A percentile compares a stretch with the other conserved stretches of the same genome.
Conservation (phyloP, 352 stramenopile genomes). For the Globisporangium carolinianum region DNA sequence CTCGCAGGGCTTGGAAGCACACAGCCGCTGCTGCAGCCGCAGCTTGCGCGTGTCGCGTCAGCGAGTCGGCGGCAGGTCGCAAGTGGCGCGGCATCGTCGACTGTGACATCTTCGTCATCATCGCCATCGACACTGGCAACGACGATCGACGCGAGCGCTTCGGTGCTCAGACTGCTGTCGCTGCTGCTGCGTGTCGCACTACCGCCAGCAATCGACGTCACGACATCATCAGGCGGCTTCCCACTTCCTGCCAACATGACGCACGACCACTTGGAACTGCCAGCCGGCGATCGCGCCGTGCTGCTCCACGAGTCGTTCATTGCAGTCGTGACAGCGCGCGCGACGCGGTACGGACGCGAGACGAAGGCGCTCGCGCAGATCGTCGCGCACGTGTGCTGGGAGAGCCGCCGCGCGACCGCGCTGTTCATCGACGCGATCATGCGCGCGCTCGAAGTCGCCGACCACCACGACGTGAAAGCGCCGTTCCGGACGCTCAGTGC, state of each 20-base stretch:
- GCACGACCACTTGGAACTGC: slow-evolving; percentile 64
- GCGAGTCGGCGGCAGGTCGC: slow-evolving; percentile 72
- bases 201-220: slow-evolving; percentile 65
- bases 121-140: too few species aligned
- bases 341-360: slow-evolving; percentile 68
- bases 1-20: slow-evolving; percentile 50
- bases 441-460: slow-evolving; percentile 66
- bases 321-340: slow-evolving; percentile 65
- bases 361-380: slow-evolving; percentile 78
- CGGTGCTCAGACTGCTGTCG: slow-evolving; percentile 67
- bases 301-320: slow-evolving; percentile 72
- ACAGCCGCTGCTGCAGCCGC: slow-evolving; percentile 52
- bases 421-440: slow-evolving; percentile 62
- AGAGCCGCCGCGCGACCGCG: slow-evolving; percentile 50
- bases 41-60: slow-evolving; percentile 68
- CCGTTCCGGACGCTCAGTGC: slow-evolving; percentile 84
- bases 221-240: slow-evolving; percentile 2
- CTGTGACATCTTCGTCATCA: too few species aligned
- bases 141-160: slow-evolving; percentile 63
- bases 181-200: slow-evolving; percentile 63
- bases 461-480: slow-evolving; percentile 85
- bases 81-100: neutral
- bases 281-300: slow-evolving; percentile 48
- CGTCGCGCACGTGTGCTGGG: slow-evolving; percentile 72
- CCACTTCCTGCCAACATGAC: slow-evolving; percentile 55